Base-by-base conservation (phyloP, 2,329 filamentous ascomycete genomes). In the Diaporthe sp. region DNA sequence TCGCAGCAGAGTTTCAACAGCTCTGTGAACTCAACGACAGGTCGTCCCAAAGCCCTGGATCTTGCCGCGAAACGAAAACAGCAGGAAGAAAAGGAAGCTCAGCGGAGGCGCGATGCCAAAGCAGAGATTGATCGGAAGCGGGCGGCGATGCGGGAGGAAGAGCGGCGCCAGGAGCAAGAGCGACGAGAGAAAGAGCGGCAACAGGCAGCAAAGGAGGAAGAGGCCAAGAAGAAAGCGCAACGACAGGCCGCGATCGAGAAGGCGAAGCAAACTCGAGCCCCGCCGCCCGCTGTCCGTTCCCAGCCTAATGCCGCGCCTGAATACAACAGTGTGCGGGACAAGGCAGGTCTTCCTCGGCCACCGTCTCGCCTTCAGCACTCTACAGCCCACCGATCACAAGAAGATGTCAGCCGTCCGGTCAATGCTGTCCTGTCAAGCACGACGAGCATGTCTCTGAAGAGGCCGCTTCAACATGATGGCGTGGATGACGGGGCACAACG, bases 41-140 rank as follows among this genome's bases (percentile, higher is more conserved):
- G 90, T 2, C 91, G 92, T 71, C 90, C 92, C 0, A 94, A 94
- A 82, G 93, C 94, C 2, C 86, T 96, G 31, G 92, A 96, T 72
- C 88, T 94, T 65, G 94, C 93, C 3, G 94, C 94, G 53, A 93
- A 92, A 81, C 96, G 95, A 84, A 96, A 94, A 82, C 95, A 98
- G 82, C 93, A 92, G 82, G 95, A 98, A 79, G 95, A 97, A 81
- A 91, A 92, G 65, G 94, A 95, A 78, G 91, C 92, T 19, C 92
- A 95, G 80, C 91, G 93, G 68, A 96, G 95, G 81, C 92, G 93
- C 12, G 94, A 97, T 28, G 92, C 93, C 51, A 98, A 97, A 84
- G 90, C 92, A 22, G 94, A 97, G 80, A 86, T 94, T 46, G 95
- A 98, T 82, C 92, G 94, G 65, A 95, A 95, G 85, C 90, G 94